These are phyloP conservation scores for Hevea brasiliensis DNA, from an alignment of 345 rosid genomes.

Conservation along the genomic window DNA sequence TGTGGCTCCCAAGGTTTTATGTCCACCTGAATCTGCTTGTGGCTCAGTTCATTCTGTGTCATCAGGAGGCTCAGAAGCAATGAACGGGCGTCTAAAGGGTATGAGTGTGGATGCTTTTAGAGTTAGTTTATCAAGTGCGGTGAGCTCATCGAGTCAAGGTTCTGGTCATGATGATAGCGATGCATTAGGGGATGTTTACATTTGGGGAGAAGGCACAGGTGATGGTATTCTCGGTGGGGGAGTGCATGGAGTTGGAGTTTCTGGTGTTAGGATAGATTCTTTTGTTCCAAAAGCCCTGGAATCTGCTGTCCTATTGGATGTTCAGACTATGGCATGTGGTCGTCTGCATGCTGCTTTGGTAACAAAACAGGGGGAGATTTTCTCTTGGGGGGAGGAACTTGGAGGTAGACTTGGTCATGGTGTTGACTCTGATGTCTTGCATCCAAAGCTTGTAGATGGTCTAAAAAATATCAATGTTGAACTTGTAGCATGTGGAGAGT, in stretches of 20 bases:
- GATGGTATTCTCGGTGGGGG: conserved; percentile 26
- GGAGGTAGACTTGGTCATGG: conserved; percentile 66
- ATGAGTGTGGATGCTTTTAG: conserved; percentile 37
- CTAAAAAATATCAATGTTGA: conserved; percentile 43
- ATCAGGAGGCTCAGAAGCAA: conserved; percentile 39
- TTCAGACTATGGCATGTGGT: conserved; percentile 27
- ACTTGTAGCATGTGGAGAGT: conserved; percentile 70
- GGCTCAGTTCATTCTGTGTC: conserved; percentile 25
- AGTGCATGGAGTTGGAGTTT: conserved; percentile 17
- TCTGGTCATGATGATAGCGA: conserved; percentile 28
- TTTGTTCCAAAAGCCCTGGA: conserved; percentile 28
- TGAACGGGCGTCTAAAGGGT: conserved; percentile 24
- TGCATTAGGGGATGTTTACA: conserved; percentile 29
- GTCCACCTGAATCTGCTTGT: conserved; percentile 40
- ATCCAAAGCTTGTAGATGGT: conserved; percentile 56
- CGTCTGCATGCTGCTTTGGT: conserved; percentile 21
- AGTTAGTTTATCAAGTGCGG: conserved; percentile 54
- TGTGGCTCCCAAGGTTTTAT: conserved; percentile 41
- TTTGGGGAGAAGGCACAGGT: conserved; percentile 28
- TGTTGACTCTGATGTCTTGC: conserved; percentile 51
- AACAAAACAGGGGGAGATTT: conserved; percentile 27
- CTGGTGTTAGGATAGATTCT: conserved; percentile 19
- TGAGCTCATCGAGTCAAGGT: conserved; percentile 34
- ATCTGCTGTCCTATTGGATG: conserved; percentile 25
- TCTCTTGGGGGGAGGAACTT: conserved; percentile 26